Percentiles rank a stretch among this genome's conserved stretches.
phyloP scores from a whole-genome alignment of 2,329 filamentous ascomycete genomes.

The Blumeriella jaapii region DNA sequence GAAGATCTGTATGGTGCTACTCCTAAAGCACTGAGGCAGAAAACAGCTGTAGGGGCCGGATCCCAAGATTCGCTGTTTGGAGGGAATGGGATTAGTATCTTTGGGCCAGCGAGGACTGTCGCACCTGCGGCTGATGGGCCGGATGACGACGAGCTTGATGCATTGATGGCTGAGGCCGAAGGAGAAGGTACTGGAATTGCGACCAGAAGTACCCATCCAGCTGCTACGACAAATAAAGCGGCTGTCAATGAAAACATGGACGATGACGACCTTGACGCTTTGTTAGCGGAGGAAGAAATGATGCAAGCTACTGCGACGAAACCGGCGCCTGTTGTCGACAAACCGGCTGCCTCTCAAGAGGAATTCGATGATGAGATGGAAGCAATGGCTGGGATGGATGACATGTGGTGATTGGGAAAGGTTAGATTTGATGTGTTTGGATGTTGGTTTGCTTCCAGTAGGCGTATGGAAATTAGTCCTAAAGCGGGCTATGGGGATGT shows the following conservation, averaged over 20 bases:
- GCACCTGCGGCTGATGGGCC: slow-evolving; percentile 18
- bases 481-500: too few species aligned
- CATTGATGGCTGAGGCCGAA: slow-evolving; percentile 13
- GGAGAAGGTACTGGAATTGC: background rate
- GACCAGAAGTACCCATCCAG: background rate
- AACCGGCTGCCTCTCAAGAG: slow-evolving; percentile 17
- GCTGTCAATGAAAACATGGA: slow-evolving; percentile 18
- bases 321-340: slow-evolving; percentile 12
- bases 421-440: slow-evolving; percentile 4
- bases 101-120: slow-evolving; percentile 17
- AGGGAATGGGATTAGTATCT: slow-evolving; percentile 16
- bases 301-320: slow-evolving; percentile 14
- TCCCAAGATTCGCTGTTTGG: slow-evolving; percentile 18
- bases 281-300: slow-evolving; percentile 21
- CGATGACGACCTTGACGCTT: slow-evolving; percentile 25
- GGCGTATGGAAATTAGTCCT: too few species aligned
- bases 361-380: slow-evolving; percentile 38
- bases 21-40: slow-evolving; percentile 26
- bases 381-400: slow-evolving; percentile 47
- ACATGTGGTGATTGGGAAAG: slow-evolving; percentile 9
- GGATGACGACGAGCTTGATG: slow-evolving; percentile 26
- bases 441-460: background rate
- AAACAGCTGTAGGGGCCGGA: slow-evolving; percentile 16
- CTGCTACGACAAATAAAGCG: slow-evolving; percentile 3
- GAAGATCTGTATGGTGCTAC: slow-evolving; percentile 42